Conservation (phyloP, 345 rosid species). For the Gynandropsis gynandra region DNA sequence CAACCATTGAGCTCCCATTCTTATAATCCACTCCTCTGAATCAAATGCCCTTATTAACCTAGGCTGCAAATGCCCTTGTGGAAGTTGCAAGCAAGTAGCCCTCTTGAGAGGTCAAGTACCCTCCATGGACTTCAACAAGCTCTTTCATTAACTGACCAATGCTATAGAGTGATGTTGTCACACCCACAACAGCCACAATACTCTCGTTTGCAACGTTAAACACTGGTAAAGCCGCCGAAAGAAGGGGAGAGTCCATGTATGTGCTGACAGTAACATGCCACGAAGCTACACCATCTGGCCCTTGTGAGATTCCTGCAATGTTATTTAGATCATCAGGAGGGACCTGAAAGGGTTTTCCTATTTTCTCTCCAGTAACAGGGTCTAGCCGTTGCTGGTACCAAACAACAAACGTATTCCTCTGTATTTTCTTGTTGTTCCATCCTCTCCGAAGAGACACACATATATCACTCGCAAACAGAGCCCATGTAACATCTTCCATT, state of each 20-base stretch:
- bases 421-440: constrained; percentile 71
- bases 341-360: constrained; percentile 62
- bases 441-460: constrained; percentile 39
- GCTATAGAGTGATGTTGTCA: constrained; percentile 85
- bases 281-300: constrained; percentile 92
- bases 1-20: constrained; percentile 81
- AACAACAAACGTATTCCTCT: constrained; percentile 60
- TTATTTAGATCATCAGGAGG: constrained; percentile 87
- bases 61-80: constrained; percentile 70
- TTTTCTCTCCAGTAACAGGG: constrained; percentile 61
- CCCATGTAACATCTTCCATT: constrained; percentile 93
- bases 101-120: constrained; percentile 87
- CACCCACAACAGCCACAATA: constrained; percentile 95
- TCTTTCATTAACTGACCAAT: constrained; percentile 96
- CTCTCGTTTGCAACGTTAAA: constrained; percentile 64
- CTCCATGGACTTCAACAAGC: constrained; percentile 92
- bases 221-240: constrained; percentile 93
- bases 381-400: constrained; percentile 92
- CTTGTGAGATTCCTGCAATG: constrained; percentile 85
- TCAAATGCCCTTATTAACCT: constrained; percentile 70
- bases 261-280: constrained; percentile 99
- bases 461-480: constrained; percentile 66
- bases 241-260: constrained; percentile 80
- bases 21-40: constrained; percentile 61
- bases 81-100: constrained; percentile 95